A percentile compares a stretch with the other conserved stretches of the same genome.
Evolutionary conservation across 2,329 filamentous ascomycete species (phyloP).

Genomic region (Beauveria sp.): DNA sequence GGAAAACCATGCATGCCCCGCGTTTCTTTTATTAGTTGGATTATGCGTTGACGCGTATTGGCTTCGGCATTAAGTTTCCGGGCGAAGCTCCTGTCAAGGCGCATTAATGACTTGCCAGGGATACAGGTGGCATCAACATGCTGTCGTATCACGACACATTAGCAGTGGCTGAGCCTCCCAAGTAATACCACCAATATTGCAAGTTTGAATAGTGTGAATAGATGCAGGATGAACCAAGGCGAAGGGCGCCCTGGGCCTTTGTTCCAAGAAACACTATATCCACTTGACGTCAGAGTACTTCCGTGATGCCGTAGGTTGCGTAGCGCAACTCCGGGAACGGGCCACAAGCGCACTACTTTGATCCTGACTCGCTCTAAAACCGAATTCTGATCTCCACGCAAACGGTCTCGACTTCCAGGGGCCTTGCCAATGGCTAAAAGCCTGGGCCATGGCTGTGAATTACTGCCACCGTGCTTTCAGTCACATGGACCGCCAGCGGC

Average conservation of each 20-base stretch:
- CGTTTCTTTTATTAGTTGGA: constrained; percentile 1
- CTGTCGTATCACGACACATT: background rate
- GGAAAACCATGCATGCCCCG: constrained; percentile 8
- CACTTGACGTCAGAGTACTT: constrained; percentile 8
- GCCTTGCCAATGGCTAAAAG: background rate
- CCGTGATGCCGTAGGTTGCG: background rate
- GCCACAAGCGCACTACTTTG: background rate
- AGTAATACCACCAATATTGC: background rate
- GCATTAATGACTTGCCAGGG: background rate
- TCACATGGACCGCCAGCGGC: background rate
- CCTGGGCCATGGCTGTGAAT: background rate
- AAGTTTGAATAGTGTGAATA: no score
- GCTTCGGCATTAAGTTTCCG: background rate
- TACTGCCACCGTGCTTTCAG: background rate
- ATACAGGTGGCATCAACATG: background rate
- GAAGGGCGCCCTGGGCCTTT: background rate
- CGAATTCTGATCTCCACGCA: constrained; percentile 3
- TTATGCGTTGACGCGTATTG: background rate
- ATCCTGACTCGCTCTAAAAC: constrained; percentile 1
- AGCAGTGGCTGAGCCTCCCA: background rate
- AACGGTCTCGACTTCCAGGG: constrained; percentile 9
- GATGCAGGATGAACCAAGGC: background rate
- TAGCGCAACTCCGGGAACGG: background rate
- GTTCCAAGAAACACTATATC: constrained; percentile 2
- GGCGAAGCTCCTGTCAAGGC: background rate